Evolutionary conservation across 1,139 yeast genomes (phyloP), one percentile per base, ranked within the genome.

Genomic region (Yamadazyma blattariae): DNA sequence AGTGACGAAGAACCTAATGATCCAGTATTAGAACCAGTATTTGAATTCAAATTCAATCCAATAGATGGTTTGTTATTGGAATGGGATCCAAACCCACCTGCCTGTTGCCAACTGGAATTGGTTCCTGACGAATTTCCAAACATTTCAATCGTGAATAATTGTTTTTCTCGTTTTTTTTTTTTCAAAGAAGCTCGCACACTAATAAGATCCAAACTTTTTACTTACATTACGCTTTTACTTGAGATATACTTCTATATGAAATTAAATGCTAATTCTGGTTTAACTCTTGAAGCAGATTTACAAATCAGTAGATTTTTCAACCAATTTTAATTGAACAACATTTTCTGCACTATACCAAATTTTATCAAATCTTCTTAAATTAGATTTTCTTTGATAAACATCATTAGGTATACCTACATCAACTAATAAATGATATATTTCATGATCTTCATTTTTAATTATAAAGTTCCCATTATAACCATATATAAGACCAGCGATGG

Each of bases 391-490:
- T 25, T 52, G 54, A 47, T 66, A 71, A 3, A 70, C 73, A 37
- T 58, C 59, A 45, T 68, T 69, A 2, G 95, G 94, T 18, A 82
- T 68, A 7, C 95, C 95, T 39, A 80, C 67, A 49, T 87, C 95
- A n/a, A 85, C 71, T 40, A 85, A 64, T 12, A 47, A 30, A 51
- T 80, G 89, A 13, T 58, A 53, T 51, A 75, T 69, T 18, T 65
- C 71, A 34, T 54, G 54, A 12, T 55, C 58, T 15, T 51, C 56
- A 9, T 44, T 45, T 1, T 17, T 21, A 5, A 31, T 27, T 35
- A 68, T 49, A 25, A 45, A 47, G n/a, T 68, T 67, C 45, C 66
- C 66, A 40, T 66, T 69, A 58, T 82, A 81, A 2, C 84, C 81
- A 45, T 78, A 79, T 19, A 77, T 56, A 17, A 84, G 53, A 0